phyloP scores from a whole-genome alignment of 257 asterid species.

The Orobanche coerulescens region DNA sequence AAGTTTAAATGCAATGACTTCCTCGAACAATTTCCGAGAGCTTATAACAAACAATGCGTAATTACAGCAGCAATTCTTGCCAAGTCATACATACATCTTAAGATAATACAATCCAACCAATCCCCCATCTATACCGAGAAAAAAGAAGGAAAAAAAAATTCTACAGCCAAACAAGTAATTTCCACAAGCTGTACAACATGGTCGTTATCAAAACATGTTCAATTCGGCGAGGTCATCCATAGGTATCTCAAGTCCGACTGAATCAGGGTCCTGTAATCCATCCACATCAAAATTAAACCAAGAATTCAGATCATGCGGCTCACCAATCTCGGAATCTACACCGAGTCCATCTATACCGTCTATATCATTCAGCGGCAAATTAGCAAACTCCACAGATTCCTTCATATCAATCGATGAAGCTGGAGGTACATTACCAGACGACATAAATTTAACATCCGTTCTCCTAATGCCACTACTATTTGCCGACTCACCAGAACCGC shows the following conservation, averaged over 20 bases:
- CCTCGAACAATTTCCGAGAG: constrained; percentile 1
- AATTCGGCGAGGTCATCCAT: constrained; percentile 80
- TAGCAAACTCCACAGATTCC: constrained; percentile 32
- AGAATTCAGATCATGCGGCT: constrained; percentile 62
- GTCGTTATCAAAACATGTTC: constrained; percentile 47
- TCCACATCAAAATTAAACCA: constrained; percentile 83
- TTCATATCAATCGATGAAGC: constrained; percentile 33
- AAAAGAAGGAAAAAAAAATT: not conserved
- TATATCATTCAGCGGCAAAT: constrained; percentile 42
- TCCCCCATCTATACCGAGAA: constrained; percentile 3
- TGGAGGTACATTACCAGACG: constrained; percentile 35
- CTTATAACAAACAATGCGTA: constrained; percentile 10
- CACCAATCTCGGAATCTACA: constrained; percentile 59
- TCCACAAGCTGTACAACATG: constrained; percentile 52
- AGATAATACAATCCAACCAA: constrained; percentile 17
- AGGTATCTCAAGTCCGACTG: constrained; percentile 74
- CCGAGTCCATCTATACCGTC: constrained; percentile 62
- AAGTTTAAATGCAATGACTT: constrained; percentile 15
- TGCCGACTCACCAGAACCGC: constrained; percentile 43
- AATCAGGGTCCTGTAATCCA: constrained; percentile 58
- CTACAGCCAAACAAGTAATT: constrained; percentile 18
- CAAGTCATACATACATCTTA: constrained; percentile 13
- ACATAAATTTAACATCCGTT: constrained; percentile 46
- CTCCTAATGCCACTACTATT: constrained; percentile 34
- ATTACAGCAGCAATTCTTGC: constrained; percentile 25